These are phyloP conservation scores for Penicillium argentinense DNA, from an alignment of 495 filamentous ascomycete genomes.

Conservation along the genomic window DNA sequence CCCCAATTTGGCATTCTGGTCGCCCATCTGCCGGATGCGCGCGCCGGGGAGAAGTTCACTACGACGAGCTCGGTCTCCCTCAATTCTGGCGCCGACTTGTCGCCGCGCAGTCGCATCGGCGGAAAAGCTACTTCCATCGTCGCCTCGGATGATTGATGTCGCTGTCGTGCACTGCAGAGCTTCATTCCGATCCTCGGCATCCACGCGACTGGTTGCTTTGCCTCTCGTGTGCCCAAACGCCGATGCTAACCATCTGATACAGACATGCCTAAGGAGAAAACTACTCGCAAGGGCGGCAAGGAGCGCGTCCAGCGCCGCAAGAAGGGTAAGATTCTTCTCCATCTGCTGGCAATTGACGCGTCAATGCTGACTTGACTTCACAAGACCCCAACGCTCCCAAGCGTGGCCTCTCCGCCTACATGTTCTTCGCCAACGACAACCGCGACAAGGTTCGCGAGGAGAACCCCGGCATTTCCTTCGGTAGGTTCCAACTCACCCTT, in stretches of 20 bases:
- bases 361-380: conserved; percentile 6
- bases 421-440: conserved; percentile 99
- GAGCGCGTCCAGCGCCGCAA: conserved; percentile 65
- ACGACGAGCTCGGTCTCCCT: no score
- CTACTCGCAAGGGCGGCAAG: conserved; percentile 55
- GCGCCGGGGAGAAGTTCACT: no score
- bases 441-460: conserved; percentile 97
- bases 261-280: conserved; percentile 75
- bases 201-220: background rate
- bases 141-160: background rate
- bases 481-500: conserved; percentile 48
- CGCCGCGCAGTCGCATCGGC: background rate
- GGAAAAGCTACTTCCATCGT: no score
- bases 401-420: conserved; percentile 98
- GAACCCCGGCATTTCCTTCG: conserved; percentile 97
- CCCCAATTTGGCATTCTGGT: background rate
- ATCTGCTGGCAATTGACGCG: conserved; percentile 8
- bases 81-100: no score
- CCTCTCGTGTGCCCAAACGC: background rate
- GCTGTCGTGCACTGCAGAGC: no score
- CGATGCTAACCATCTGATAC: conserved; percentile 2
- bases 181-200: no score
- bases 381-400: conserved; percentile 97
- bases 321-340: conserved; percentile 66
- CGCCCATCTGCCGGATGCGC: no score